A percentile compares a stretch with the other conserved stretches of the same genome.
These are phyloP conservation scores for Podaxis carcinomalis DNA, from an alignment of 768 basidiomycete genomes.

Conservation along the genomic window DNA sequence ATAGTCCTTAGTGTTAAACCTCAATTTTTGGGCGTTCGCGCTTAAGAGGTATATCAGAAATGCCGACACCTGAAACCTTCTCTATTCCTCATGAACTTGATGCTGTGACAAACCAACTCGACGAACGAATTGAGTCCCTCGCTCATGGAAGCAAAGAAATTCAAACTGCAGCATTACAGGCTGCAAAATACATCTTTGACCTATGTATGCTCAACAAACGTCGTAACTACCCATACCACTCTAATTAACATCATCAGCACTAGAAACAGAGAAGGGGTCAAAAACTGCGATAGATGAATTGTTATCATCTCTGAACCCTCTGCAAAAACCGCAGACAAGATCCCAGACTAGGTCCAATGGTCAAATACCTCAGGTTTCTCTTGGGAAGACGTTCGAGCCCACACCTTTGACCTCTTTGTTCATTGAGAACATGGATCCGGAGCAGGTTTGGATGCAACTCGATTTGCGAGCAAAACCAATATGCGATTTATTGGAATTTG, in stretches of 20 bases:
- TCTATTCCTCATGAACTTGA: slow-evolving; percentile 33
- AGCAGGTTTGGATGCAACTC: slow-evolving; percentile 93
- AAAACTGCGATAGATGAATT: slow-evolving; percentile 61
- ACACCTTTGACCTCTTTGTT: slow-evolving; percentile 80
- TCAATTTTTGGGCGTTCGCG: slow-evolving; percentile 1
- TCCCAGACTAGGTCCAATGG: slow-evolving; percentile 47
- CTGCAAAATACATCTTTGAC: slow-evolving; percentile 76
- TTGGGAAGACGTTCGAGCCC: slow-evolving; percentile 31
- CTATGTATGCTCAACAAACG: slow-evolving; percentile 44
- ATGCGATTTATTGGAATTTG: slow-evolving; percentile 61
- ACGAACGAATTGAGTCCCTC: slow-evolving; percentile 49
- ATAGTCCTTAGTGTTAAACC: neutral
- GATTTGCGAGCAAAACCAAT: slow-evolving; percentile 75
- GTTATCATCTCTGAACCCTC: slow-evolving; percentile 62
- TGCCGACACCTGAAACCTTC: slow-evolving; percentile 1
- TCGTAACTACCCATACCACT: neutral
- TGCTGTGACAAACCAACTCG: slow-evolving; percentile 50
- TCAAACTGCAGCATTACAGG: slow-evolving; percentile 53
- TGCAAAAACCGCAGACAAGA: slow-evolving; percentile 69
- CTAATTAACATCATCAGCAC: slow-evolving; percentile 37
- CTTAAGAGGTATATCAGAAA: neutral
- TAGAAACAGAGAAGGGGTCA: slow-evolving; percentile 65
- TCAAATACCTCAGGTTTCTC: slow-evolving; percentile 33
- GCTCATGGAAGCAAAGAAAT: slow-evolving; percentile 52
- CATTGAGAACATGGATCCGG: slow-evolving; percentile 73